Percentiles rank a stretch among this genome's conserved stretches.
Evolutionary conservation across 192 early-diverging fungal species (phyloP).

Genomic region (Coemansia biformis): DNA sequence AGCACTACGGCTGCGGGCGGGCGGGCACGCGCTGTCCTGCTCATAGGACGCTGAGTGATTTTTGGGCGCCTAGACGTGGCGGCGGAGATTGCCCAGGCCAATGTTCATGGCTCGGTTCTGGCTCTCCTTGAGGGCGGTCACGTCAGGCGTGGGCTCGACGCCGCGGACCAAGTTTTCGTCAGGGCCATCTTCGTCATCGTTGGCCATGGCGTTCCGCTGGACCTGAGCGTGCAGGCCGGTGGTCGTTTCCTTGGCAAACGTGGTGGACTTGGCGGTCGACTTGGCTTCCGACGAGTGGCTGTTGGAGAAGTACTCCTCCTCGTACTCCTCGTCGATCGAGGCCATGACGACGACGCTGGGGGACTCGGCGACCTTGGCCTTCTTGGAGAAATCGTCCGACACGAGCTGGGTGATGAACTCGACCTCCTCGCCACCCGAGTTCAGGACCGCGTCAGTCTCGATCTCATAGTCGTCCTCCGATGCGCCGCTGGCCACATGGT

Average conservation of each 20-base stretch:
- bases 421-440: constrained; percentile 37
- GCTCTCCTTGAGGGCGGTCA: constrained; percentile 34
- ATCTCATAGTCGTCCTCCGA: constrained; percentile 23
- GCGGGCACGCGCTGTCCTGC: too few species aligned
- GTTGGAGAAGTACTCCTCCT: constrained; percentile 34
- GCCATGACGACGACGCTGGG: constrained; percentile 40
- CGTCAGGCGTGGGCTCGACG: constrained; percentile 27
- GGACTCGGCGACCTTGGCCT: constrained; percentile 20
- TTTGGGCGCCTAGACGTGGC: constrained; percentile 18
- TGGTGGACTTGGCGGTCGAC: background rate
- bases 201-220: constrained; percentile 21
- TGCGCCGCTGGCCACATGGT: constrained; percentile 6
- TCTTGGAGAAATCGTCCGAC: constrained; percentile 12
- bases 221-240: background rate
- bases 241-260: background rate
- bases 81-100: constrained; percentile 41
- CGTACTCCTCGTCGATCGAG: constrained; percentile 41
- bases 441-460: constrained; percentile 19
- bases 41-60: too few species aligned
- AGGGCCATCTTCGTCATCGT: constrained; percentile 6
- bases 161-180: constrained; percentile 21
- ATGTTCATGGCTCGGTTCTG: constrained; percentile 47
- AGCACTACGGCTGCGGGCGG: too few species aligned
- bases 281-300: background rate
- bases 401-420: constrained; percentile 38